These are phyloP conservation scores for Chaetomium fimeti DNA, from an alignment of 495 filamentous ascomycete species.

Conservation along the genomic window DNA sequence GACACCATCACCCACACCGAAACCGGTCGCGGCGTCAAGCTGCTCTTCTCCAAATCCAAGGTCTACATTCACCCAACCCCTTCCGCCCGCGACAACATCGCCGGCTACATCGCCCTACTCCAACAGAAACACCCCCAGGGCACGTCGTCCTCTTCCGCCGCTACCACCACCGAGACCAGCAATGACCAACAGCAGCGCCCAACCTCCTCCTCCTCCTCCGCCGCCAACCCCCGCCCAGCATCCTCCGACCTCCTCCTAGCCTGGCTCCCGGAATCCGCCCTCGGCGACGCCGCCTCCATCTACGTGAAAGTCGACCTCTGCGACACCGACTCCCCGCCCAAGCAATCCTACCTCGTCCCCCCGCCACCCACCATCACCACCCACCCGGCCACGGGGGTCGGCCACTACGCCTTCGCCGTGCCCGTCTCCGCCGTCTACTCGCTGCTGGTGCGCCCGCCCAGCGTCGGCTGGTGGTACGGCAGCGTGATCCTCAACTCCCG, in stretches of 20 bases:
- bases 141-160: constrained; percentile 1
- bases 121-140: constrained; percentile 70
- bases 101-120: constrained; percentile 91
- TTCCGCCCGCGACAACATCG: constrained; percentile 90
- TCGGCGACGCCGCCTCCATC: constrained; percentile 80
- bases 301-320: constrained; percentile 94
- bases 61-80: constrained; percentile 97
- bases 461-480: constrained; percentile 97
- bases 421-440: constrained; percentile 89
- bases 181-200: constrained; percentile 36
- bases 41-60: constrained; percentile 98
- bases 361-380: constrained; percentile 80
- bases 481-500: constrained; percentile 89
- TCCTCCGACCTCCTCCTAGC: constrained; percentile 77
- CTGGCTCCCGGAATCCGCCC: constrained; percentile 88
- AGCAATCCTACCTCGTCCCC: constrained; percentile 86
- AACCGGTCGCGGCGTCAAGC: constrained; percentile 82
- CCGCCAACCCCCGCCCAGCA: constrained; percentile 35
- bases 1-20: constrained; percentile 86
- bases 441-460: constrained; percentile 85
- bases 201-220: constrained; percentile 56
- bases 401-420: constrained; percentile 88
- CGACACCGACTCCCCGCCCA: constrained; percentile 75
- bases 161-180: background rate
- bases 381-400: constrained; percentile 58